A percentile compares a stretch with the other conserved stretches of the same genome.
These are phyloP conservation scores for Pythium chondricola DNA, from an alignment of 352 stramenopile species.

Conservation along the genomic window DNA sequence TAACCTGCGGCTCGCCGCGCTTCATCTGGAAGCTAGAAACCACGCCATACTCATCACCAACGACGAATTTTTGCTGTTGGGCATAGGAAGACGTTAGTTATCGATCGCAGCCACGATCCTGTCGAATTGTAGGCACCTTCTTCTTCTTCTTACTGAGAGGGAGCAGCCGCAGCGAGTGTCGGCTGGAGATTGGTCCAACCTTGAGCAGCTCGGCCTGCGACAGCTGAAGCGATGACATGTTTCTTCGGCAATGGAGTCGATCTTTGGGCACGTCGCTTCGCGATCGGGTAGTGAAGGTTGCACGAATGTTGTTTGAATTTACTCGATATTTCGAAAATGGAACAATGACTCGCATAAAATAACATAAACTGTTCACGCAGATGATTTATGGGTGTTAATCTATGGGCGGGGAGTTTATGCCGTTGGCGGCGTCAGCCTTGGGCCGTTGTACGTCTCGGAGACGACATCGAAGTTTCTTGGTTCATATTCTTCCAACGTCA, in stretches of 20 bases:
- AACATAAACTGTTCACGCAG: too few relatives aligned
- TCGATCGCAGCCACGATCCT: neutral
- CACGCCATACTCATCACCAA: constrained; percentile 77
- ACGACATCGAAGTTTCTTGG: constrained; percentile 49
- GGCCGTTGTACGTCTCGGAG: constrained; percentile 42
- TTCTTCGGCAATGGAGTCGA: too few relatives aligned
- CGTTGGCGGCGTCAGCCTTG: constrained; percentile 18
- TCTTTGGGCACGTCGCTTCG: too few relatives aligned
- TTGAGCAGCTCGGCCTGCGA: constrained; percentile 75
- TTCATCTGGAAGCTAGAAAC: constrained; percentile 84
- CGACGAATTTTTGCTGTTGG: constrained; percentile 78
- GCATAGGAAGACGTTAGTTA: neutral
- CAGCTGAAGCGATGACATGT: constrained; percentile 49
- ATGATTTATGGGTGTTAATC: too few relatives aligned
- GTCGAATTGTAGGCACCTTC: constrained; percentile 36
- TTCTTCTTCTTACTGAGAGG: constrained; percentile 86
- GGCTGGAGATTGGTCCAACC: constrained; percentile 67
- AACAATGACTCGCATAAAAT: too few relatives aligned
- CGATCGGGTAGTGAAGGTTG: too few relatives aligned
- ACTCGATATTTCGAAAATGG: too few relatives aligned
- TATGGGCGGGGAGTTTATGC: too few relatives aligned
- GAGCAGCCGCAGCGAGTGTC: constrained; percentile 69
- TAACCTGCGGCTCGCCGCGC: constrained; percentile 67
- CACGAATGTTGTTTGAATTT: too few relatives aligned
- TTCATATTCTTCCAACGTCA: constrained; percentile 39